Percentiles rank a stretch among this genome's conserved stretches.
These are phyloP conservation scores for Closterium sp. DNA, from an alignment of 139 green algal genomes.

Conservation along the genomic window DNA sequence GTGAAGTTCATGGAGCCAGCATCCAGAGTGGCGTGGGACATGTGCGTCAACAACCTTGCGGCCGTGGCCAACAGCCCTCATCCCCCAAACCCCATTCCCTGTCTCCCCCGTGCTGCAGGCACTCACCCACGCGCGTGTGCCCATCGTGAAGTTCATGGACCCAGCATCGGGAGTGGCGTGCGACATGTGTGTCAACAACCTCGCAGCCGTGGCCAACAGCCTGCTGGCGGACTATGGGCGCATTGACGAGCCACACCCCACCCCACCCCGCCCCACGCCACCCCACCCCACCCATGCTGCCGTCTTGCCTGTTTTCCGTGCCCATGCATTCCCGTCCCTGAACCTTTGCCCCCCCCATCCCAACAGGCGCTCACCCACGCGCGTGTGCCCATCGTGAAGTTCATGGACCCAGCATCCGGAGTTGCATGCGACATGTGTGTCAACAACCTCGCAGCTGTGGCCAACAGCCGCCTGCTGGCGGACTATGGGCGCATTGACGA, in stretches of 20 bases:
- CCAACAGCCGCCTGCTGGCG: slow-evolving; percentile 67
- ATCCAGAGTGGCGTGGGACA: slow-evolving; percentile 49
- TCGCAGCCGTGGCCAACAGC: slow-evolving; percentile 70
- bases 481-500: slow-evolving; percentile 58
- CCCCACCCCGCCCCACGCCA: too few relatives aligned
- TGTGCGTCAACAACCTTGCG: slow-evolving; percentile 84
- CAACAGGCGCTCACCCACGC: slow-evolving; percentile 58
- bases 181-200: slow-evolving; percentile 81
- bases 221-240: slow-evolving; percentile 76
- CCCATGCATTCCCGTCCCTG: too few relatives aligned
- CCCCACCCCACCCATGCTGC: too few relatives aligned
- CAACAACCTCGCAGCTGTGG: slow-evolving; percentile 86
- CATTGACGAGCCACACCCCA: too few relatives aligned
- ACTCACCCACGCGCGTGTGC: slow-evolving; percentile 71
- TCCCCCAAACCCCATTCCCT: too few relatives aligned
- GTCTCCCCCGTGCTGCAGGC: slow-evolving; percentile 11
- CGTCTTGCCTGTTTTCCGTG: too few relatives aligned
- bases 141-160: slow-evolving; percentile 80
- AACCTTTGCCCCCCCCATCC: background rate
- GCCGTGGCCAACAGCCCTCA: slow-evolving; percentile 61
- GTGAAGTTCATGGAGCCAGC: slow-evolving; percentile 71
- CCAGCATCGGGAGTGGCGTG: slow-evolving; percentile 35
- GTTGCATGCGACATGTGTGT: slow-evolving; percentile 61
- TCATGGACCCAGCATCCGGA: slow-evolving; percentile 51
- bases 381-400: slow-evolving; percentile 86